Base-by-base conservation (phyloP, 2,329 filamentous ascomycete species). In the Apiospora kogelbergensis region DNA sequence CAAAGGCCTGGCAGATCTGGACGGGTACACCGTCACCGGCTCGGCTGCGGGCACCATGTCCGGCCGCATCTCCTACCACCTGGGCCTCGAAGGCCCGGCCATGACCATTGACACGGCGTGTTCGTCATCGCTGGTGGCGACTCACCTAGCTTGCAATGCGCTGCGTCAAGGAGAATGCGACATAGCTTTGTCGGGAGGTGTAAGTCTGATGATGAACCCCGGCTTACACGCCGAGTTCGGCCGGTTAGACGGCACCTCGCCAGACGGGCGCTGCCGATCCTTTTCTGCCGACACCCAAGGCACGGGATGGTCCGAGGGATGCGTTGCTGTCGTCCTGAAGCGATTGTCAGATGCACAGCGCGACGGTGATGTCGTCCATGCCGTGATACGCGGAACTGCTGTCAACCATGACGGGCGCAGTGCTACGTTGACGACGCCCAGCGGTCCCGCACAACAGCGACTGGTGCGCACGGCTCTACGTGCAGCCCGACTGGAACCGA, bases 61-160 rank as follows among this genome's bases (percentile, higher is more conserved):
- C 22, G 74, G 74, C 17, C 74, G 75, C 20, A 70, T 76, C 17
- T 76, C 74, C 13, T 76, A 76, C 57, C 67, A 69, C 10, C 63
- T 76, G 13, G 74, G 74, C 15, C 69, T 77, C 2, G 68, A 75
- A 66, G 75, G 75, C 42, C 75, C 75, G 41, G 48, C 74, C n/a
- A 70, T 77, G 70, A 76, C 74, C 1, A 69, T 77, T 66, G 75
- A 77, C 67, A 76, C 75, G 24, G 73, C 73, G 20, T 74, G 73
- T 41, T 74, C 73, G 24, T 73, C 73, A 5, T 74, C 73, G 22
- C 67, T 74, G 11, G 72, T 73, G 15, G 66, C 72, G 1, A 73
- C 72, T 20, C 73, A 74, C 57, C 41, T 73, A 24, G 73, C 73
- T 13, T 74, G 73, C 63, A 72, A 53, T 65, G 71, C 73, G 33